phyloP scores from a whole-genome alignment of 441 rosid genomes.

The Macaranga tanarius region DNA sequence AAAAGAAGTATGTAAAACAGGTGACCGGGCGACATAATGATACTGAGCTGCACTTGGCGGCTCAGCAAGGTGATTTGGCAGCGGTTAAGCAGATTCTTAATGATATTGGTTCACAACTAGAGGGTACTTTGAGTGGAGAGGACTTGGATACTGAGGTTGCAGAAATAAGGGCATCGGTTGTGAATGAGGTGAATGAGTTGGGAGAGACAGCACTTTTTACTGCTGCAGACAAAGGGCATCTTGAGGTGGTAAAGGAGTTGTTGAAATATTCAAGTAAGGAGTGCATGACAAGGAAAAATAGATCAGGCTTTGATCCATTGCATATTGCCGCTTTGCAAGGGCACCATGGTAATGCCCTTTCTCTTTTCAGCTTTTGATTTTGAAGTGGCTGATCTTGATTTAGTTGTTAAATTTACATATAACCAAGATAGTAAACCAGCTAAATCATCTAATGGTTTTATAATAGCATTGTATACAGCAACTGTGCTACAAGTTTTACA shows the following conservation, averaged over 20 bases:
- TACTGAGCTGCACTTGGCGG: conserved; percentile 84
- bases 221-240: conserved; percentile 87
- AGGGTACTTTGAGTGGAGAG: conserved; percentile 56
- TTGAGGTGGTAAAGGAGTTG: conserved; percentile 79
- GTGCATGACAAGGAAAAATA: conserved; percentile 66
- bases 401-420: conserved; percentile 6
- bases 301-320: conserved; percentile 70
- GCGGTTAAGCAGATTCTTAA: conserved; percentile 78
- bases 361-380: neutral
- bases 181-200: conserved; percentile 86
- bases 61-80: conserved; percentile 79
- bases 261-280: conserved; percentile 75
- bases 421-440: neutral
- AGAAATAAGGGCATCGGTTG: conserved; percentile 78
- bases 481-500: too few relatives aligned
- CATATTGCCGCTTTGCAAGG: conserved; percentile 87
- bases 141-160: conserved; percentile 82
- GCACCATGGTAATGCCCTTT: conserved; percentile 64
- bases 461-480: neutral
- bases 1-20: conserved; percentile 93
- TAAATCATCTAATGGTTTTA: neutral
- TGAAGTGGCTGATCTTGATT: neutral
- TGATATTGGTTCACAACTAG: conserved; percentile 73
- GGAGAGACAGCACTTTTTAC: conserved; percentile 84
- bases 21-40: conserved; percentile 97